A percentile compares a stretch with the other conserved stretches of the same genome.
These are phyloP conservation scores for Suillus subluteus DNA, from an alignment of 768 basidiomycete genomes.

Conservation along the genomic window DNA sequence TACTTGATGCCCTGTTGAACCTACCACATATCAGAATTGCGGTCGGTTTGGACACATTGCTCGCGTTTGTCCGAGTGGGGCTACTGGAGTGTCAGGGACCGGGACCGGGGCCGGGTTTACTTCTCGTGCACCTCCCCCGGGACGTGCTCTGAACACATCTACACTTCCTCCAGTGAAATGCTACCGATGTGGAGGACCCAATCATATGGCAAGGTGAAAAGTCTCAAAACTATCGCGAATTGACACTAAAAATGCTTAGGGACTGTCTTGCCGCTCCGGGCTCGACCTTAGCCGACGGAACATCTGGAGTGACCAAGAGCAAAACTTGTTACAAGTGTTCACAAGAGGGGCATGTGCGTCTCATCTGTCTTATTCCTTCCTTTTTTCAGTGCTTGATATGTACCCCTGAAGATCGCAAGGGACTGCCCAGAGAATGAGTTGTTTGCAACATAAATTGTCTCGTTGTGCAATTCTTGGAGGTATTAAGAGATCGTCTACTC, in stretches of 20 bases:
- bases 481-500: slow-evolving; percentile 18
- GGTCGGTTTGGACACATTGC: slow-evolving; percentile 86
- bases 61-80: slow-evolving; percentile 65
- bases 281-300: slow-evolving; percentile 48
- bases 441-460: slow-evolving; percentile 46
- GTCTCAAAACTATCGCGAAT: slow-evolving; percentile 1
- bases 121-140: slow-evolving; percentile 72
- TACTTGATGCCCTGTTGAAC: slow-evolving; percentile 11
- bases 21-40: slow-evolving; percentile 56
- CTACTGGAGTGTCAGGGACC: slow-evolving; percentile 38
- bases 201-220: slow-evolving; percentile 78
- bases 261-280: slow-evolving; percentile 82
- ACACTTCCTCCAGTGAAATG: slow-evolving; percentile 85
- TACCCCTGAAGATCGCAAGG: slow-evolving; percentile 55
- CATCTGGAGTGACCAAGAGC: slow-evolving; percentile 56
- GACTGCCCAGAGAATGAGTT: slow-evolving; percentile 67
- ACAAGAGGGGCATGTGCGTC: slow-evolving; percentile 82
- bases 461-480: slow-evolving; percentile 5
- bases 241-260: slow-evolving; percentile 41
- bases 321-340: slow-evolving; percentile 92
- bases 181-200: slow-evolving; percentile 87
- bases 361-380: slow-evolving; percentile 2
- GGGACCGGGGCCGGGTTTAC: slow-evolving; percentile 46
- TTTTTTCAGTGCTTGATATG: slow-evolving; percentile 3
- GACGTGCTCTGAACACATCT: slow-evolving; percentile 74